These are phyloP conservation scores for Alternaria brassicicola DNA, from an alignment of 2,329 filamentous ascomycete species.

Conservation along the genomic window DNA sequence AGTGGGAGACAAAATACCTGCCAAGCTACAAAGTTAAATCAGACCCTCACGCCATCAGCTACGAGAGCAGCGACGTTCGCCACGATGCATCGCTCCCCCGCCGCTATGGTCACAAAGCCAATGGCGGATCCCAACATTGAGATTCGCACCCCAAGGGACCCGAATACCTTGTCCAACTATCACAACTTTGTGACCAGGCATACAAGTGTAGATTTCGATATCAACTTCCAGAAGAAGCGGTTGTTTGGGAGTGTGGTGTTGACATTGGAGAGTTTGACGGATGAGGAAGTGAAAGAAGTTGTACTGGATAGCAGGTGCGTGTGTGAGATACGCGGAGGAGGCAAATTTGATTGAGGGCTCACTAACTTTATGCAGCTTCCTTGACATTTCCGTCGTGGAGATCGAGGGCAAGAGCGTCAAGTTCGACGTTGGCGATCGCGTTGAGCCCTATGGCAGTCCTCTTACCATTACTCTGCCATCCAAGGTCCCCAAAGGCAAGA, in stretches of 20 bases:
- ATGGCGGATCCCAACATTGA: slow-evolving; percentile 45
- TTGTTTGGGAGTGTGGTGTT: slow-evolving; percentile 79
- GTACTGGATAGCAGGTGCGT: slow-evolving; percentile 77
- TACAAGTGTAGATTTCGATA: slow-evolving; percentile 78
- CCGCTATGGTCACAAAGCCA: slow-evolving; percentile 46
- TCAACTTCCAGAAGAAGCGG: slow-evolving; percentile 81
- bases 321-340: not conserved
- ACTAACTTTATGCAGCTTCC: slow-evolving; percentile 57
- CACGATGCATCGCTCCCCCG: slow-evolving; percentile 32
- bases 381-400: slow-evolving; percentile 74
- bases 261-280: slow-evolving; percentile 76
- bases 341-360: not conserved
- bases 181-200: slow-evolving; percentile 84
- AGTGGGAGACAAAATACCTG: not conserved
- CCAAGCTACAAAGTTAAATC: not conserved
- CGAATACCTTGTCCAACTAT: slow-evolving; percentile 92
- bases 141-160: slow-evolving; percentile 68
- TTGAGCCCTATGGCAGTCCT: slow-evolving; percentile 76
- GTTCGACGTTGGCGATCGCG: slow-evolving; percentile 73
- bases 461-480: slow-evolving; percentile 65
- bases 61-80: slow-evolving; percentile 9
- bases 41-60: not conserved
- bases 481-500: slow-evolving; percentile 54
- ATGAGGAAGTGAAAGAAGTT: slow-evolving; percentile 75
- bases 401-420: slow-evolving; percentile 68